phyloP scores from a whole-genome alignment of 495 filamentous ascomycete genomes.

The Paragyromitra xinjiangensis region DNA sequence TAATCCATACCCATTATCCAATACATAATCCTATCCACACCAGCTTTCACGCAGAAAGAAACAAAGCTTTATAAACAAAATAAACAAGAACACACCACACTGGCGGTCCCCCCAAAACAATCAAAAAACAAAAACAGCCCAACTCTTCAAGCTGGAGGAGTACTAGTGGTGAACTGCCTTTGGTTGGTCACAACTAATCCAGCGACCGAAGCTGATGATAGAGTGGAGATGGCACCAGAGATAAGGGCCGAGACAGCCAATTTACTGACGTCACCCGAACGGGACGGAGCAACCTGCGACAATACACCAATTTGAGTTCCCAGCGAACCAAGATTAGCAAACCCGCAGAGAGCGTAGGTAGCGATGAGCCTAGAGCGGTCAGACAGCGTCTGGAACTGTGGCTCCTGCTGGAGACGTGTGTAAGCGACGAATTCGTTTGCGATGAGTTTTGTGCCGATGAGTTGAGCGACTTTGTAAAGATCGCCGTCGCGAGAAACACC shows the following conservation, averaged over 20 bases:
- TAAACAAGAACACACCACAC: not conserved
- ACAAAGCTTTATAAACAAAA: not conserved
- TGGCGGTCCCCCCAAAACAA: not conserved
- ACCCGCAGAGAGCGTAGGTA: slow-evolving; percentile 72
- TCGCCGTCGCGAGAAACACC: slow-evolving; percentile 79
- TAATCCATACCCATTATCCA: not conserved
- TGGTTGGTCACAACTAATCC: slow-evolving; percentile 73
- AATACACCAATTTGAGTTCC: slow-evolving; percentile 68
- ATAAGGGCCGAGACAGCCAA: slow-evolving; percentile 81
- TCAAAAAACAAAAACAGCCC: not conserved
- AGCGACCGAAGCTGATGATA: slow-evolving; percentile 83
- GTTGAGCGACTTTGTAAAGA: slow-evolving; percentile 74
- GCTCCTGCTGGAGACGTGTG: slow-evolving; percentile 42
- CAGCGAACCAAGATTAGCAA: slow-evolving; percentile 53
- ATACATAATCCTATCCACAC: not conserved
- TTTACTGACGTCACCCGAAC: slow-evolving; percentile 76
- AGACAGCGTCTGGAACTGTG: slow-evolving; percentile 64
- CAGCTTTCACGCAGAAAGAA: not conserved
- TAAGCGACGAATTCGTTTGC: slow-evolving; percentile 65
- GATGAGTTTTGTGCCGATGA: slow-evolving; percentile 86
- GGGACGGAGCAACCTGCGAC: slow-evolving; percentile 76
- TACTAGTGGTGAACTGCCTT: slow-evolving; percentile 38
- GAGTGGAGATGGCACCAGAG: slow-evolving; percentile 77
- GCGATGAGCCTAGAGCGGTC: slow-evolving; percentile 76
- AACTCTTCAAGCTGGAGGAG: not conserved